phyloP scores from a whole-genome alignment of 352 stramenopile genomes.

The Globisporangium polare region DNA sequence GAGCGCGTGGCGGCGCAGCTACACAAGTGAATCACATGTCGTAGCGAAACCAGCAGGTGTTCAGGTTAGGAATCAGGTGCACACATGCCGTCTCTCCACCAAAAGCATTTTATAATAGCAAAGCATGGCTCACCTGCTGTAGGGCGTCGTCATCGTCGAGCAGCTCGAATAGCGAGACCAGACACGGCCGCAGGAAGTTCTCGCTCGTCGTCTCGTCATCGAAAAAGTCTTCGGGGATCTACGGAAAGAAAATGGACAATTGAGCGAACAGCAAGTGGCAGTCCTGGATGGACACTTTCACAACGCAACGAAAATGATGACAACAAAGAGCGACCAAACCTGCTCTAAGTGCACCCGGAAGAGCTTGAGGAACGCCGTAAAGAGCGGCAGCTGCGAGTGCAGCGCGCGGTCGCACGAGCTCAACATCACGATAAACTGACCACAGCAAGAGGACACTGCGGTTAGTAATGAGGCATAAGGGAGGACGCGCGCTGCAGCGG shows the following conservation, averaged over 20 bases:
- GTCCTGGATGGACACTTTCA: not conserved
- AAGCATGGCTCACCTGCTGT: constrained; percentile 23
- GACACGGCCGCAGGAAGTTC: constrained; percentile 61
- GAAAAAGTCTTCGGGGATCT: constrained; percentile 75
- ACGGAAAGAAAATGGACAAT: not conserved
- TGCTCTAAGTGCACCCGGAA: constrained; percentile 57
- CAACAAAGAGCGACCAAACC: constrained; percentile 14
- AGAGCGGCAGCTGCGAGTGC: constrained; percentile 33
- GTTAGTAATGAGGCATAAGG: not conserved
- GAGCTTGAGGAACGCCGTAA: constrained; percentile 52
- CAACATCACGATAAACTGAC: constrained; percentile 55
- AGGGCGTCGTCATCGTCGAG: constrained; percentile 39
- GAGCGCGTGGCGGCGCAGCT: constrained; percentile 29
- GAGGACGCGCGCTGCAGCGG: no score
- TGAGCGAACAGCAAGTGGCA: not conserved
- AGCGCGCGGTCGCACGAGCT: constrained; percentile 60
- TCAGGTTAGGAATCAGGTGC: not conserved
- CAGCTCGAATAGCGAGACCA: constrained; percentile 64
- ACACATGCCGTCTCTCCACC: not conserved
- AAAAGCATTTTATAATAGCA: not conserved
- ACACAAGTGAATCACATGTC: not conserved
- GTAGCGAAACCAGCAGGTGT: not conserved
- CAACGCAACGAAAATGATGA: not conserved
- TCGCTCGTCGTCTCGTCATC: constrained; percentile 50
- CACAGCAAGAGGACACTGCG: not conserved